phyloP scores from a whole-genome alignment of 2,329 filamentous ascomycete genomes.

The Arthrocladium fulminans region DNA sequence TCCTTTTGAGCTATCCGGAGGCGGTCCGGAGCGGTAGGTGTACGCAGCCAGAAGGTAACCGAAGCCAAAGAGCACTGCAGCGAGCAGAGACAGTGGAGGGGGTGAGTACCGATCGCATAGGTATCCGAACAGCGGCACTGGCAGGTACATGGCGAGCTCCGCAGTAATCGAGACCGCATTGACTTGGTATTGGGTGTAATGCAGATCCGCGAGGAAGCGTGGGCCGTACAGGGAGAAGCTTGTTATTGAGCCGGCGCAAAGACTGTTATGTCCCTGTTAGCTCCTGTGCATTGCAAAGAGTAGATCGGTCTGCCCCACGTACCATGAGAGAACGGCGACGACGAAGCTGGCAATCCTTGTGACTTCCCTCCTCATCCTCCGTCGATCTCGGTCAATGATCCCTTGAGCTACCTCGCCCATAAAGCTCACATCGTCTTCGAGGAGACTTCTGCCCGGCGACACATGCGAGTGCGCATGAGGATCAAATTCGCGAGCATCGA shows the following conservation, averaged over 20 bases:
- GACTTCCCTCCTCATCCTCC: conserved; percentile 44
- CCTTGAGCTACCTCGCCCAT: conserved; percentile 54
- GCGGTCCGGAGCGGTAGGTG: conserved; percentile 56
- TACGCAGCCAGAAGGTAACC: conserved; percentile 79
- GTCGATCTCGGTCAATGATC: conserved; percentile 50
- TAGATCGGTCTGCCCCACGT: conserved; percentile 14
- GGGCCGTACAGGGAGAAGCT: conserved; percentile 92
- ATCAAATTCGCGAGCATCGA: conserved; percentile 42
- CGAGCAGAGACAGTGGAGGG: conserved; percentile 62
- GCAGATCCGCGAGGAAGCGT: conserved; percentile 74
- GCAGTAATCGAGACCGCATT: conserved; percentile 82
- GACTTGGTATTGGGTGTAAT: conserved; percentile 85
- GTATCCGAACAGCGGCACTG: conserved; percentile 83
- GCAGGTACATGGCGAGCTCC: conserved; percentile 80
- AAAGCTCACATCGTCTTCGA: conserved; percentile 35
- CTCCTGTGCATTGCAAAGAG: neutral
- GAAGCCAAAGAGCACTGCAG: conserved; percentile 63
- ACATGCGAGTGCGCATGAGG: conserved; percentile 24
- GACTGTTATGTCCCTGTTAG: conserved; percentile 28
- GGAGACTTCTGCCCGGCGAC: conserved; percentile 19
- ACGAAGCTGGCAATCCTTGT: conserved; percentile 49
- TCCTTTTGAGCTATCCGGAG: conserved; percentile 40
- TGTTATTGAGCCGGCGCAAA: conserved; percentile 85
- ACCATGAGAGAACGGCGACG: conserved; percentile 54
- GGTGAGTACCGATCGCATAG: conserved; percentile 84